Conservation (phyloP, 164 flowering plant genomes). For the Saururus chinensis region DNA sequence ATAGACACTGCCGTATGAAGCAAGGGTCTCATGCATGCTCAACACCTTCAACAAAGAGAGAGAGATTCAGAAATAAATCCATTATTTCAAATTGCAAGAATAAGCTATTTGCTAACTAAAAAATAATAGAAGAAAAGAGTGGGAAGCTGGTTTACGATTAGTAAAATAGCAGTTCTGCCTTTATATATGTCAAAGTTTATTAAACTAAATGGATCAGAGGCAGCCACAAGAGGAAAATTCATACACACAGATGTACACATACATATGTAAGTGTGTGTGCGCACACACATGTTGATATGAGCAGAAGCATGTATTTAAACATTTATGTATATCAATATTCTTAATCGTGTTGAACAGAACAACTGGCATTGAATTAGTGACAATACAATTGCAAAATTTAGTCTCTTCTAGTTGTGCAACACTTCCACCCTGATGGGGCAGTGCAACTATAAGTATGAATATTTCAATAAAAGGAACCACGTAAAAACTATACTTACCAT, state of each 20-base stretch:
- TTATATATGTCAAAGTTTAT: neutral
- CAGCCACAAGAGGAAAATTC: neutral
- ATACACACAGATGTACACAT: neutral
- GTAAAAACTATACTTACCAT: conserved; percentile 36
- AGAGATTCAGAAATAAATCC: neutral
- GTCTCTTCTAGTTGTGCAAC: neutral
- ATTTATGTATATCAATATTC: too few relatives aligned
- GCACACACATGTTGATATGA: too few relatives aligned
- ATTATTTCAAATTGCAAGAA: too few relatives aligned
- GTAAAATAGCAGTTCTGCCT: neutral
- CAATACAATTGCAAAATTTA: too few relatives aligned
- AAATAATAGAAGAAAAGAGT: neutral
- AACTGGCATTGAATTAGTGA: too few relatives aligned
- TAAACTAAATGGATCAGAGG: neutral
- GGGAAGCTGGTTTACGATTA: neutral
- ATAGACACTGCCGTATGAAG: conserved; percentile 67
- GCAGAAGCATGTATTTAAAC: too few relatives aligned
- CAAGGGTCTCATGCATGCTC: conserved; percentile 75
- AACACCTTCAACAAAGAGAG: conserved; percentile 41
- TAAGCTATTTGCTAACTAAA: too few relatives aligned
- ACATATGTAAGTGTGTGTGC: neutral
- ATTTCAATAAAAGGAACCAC: neutral
- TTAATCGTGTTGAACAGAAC: too few relatives aligned
- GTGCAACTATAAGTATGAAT: too few relatives aligned
- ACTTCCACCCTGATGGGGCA: neutral